These are phyloP conservation scores for Microstegium vimineum DNA, from an alignment of 176 grass and related monocot species.

Conservation along the genomic window DNA sequence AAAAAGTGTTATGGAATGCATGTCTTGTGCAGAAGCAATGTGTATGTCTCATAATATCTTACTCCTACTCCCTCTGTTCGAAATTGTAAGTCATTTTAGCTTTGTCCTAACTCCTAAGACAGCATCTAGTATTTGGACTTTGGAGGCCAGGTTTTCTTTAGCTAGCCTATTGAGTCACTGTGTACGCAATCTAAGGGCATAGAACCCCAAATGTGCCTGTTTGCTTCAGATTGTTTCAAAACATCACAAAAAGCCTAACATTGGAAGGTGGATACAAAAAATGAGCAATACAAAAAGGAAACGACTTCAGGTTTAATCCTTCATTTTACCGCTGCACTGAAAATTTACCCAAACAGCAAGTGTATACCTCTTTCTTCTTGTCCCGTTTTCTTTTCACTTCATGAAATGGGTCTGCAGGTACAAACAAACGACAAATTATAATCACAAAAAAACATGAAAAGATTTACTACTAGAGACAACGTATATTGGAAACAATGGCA, in stretches of 20 bases:
- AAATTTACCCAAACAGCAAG: background rate
- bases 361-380: slow-evolving; percentile 86
- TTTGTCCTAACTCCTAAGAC: background rate
- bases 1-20: background rate
- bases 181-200: background rate
- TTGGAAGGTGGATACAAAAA: too few relatives aligned
- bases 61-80: background rate
- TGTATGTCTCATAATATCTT: background rate
- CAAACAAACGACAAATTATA: slow-evolving; percentile 25
- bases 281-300: background rate
- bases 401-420: slow-evolving; percentile 82
- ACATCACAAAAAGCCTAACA: background rate
- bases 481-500: background rate
- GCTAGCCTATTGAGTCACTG: background rate
- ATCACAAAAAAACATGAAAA: background rate
- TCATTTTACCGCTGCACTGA: background rate
- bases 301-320: background rate
- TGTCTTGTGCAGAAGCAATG: background rate
- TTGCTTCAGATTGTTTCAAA: background rate
- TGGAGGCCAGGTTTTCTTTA: background rate
- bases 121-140: background rate
- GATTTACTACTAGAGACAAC: background rate
- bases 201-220: background rate
- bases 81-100: background rate
- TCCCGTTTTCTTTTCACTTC: slow-evolving; percentile 87